A percentile compares a stretch with the other conserved stretches of the same genome.
Evolutionary conservation across 805 yeast species (phyloP).

Genomic region (Starmerella stellata): DNA sequence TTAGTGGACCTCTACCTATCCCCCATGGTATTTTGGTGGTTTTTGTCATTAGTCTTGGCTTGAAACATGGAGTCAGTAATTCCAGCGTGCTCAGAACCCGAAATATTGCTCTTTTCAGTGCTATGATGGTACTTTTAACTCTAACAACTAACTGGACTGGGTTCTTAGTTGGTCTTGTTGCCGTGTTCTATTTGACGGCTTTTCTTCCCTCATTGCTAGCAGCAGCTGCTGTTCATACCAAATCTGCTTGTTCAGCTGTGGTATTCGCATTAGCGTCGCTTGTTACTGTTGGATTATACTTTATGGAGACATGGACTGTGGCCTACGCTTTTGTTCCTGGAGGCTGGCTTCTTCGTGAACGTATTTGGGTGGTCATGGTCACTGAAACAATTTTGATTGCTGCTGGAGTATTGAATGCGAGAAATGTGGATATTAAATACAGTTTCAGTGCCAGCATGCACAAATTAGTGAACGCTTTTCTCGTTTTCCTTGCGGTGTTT

Average conservation of each 20-base stretch:
- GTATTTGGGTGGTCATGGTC: slow-evolving; percentile 59
- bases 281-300: slow-evolving; percentile 37
- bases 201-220: slow-evolving; percentile 44
- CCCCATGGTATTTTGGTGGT: slow-evolving; percentile 60
- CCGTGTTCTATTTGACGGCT: slow-evolving; percentile 43
- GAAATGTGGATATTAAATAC: slow-evolving; percentile 4
- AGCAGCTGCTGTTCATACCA: too few relatives aligned
- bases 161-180: slow-evolving; percentile 49
- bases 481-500: slow-evolving; percentile 20
- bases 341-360: slow-evolving; percentile 72
- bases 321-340: slow-evolving; percentile 98
- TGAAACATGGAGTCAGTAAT: slow-evolving; percentile 28
- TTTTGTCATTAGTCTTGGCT: slow-evolving; percentile 40
- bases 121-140: slow-evolving; percentile 37
- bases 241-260: too few relatives aligned
- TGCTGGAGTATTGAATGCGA: slow-evolving; percentile 31
- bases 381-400: slow-evolving; percentile 36
- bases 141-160: slow-evolving; percentile 49
- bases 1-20: slow-evolving; percentile 71
- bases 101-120: slow-evolving; percentile 28
- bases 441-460: slow-evolving; percentile 2
- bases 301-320: slow-evolving; percentile 90
- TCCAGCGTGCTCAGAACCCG: slow-evolving; percentile 22
- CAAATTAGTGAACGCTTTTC: slow-evolving; percentile 25
- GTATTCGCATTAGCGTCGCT: slow-evolving; percentile 27